Percentiles rank a stretch among this genome's conserved stretches.
Conservation (phyloP, 2,329 filamentous ascomycete species). For the Calonectria crousiana region DNA sequence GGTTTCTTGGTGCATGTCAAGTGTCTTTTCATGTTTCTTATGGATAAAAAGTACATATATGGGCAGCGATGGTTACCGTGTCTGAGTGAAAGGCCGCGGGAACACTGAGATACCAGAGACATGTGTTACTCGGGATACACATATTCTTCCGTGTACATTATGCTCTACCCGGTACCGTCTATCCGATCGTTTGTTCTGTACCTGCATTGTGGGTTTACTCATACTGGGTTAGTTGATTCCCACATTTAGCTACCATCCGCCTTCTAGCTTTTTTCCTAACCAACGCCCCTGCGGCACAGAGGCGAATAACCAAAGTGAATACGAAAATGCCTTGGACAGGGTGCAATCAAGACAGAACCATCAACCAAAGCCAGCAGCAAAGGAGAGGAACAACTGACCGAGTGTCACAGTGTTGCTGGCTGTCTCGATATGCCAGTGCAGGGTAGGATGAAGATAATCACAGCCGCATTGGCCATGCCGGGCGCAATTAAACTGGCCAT, state of each 20-base stretch:
- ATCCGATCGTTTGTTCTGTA: background rate
- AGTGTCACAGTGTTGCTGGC: background rate
- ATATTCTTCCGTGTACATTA: background rate
- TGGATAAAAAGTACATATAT: background rate
- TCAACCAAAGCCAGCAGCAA: background rate
- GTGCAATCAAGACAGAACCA: background rate
- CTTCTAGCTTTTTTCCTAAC: background rate
- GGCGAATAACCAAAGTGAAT: background rate
- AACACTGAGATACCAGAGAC: background rate
- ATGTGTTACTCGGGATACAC: background rate
- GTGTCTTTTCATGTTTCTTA: background rate
- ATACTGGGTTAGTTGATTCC: constrained; percentile 1
- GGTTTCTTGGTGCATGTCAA: background rate
- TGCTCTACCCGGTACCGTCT: background rate
- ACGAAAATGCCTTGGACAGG: background rate
- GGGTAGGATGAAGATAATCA: background rate
- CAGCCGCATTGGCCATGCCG: background rate
- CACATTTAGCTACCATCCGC: background rate
- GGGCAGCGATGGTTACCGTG: background rate
- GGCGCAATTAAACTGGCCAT: background rate
- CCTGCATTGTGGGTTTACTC: background rate
- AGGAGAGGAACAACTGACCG: background rate
- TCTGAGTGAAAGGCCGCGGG: background rate
- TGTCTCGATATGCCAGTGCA: background rate
- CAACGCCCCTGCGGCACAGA: background rate